A percentile compares a stretch with the other conserved stretches of the same genome.
Conservation (phyloP, 208 protist species). For the Novymonas esmeraldas region DNA sequence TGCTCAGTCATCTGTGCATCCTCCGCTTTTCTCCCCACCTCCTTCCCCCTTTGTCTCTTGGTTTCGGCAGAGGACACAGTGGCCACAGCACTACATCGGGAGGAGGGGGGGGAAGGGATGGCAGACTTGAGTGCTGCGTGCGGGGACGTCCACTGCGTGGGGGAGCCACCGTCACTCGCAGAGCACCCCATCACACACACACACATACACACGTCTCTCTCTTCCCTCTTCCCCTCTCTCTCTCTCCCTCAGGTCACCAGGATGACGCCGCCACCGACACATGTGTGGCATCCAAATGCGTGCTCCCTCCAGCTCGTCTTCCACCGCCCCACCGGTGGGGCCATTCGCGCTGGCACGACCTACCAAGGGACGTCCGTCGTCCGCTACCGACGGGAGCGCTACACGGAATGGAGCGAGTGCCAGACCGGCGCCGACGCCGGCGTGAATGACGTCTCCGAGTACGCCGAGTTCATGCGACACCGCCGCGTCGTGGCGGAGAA, state of each 20-base stretch:
- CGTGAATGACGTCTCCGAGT: slow-evolving; percentile 7
- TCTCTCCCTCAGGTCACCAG: not conserved
- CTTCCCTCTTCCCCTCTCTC: slow-evolving; percentile 4
- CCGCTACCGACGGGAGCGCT: slow-evolving; percentile 39
- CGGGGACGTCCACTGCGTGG: too few species aligned
- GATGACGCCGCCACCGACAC: not conserved
- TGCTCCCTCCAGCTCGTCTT: slow-evolving; percentile 69
- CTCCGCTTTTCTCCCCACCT: too few species aligned
- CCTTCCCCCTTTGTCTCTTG: too few species aligned
- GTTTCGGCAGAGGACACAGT: too few species aligned
- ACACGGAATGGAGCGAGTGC: not conserved
- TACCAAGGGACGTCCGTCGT: slow-evolving; percentile 64
- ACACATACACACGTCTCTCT: not conserved
- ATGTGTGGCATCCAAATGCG: slow-evolving; percentile 46
- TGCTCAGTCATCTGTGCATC: too few species aligned
- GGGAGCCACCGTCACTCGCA: too few species aligned
- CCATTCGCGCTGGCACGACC: slow-evolving; percentile 29
- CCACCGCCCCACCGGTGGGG: slow-evolving; percentile 5
- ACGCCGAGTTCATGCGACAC: slow-evolving; percentile 19
- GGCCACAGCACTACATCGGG: too few species aligned
- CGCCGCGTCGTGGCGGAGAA: slow-evolving; percentile 6
- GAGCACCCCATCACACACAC: not conserved
- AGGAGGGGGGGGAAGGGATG: too few species aligned
- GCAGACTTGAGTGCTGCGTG: too few species aligned
- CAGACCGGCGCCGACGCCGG: not conserved